Conservation (phyloP, 2,329 filamentous ascomycete species). For the Paracoccidioides brasiliensis region DNA sequence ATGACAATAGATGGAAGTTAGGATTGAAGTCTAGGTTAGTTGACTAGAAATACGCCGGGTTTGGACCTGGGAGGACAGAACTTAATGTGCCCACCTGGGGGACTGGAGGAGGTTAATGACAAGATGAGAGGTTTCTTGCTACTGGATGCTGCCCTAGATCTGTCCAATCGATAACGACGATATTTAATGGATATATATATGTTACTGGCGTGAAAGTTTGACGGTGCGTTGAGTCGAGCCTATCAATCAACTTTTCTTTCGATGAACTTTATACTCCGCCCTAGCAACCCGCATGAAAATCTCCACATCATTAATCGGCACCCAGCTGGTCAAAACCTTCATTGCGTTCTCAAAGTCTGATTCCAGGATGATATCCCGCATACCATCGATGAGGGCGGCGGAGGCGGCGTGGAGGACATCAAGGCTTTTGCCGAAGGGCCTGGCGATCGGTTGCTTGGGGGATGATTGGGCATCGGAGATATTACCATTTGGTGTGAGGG, state of each 20-base stretch:
- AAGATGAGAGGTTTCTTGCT: too few relatives aligned
- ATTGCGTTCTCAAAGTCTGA: constrained; percentile 96
- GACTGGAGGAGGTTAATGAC: too few relatives aligned
- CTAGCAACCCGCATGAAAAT: constrained; percentile 80
- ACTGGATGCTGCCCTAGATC: too few relatives aligned
- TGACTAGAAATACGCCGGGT: too few relatives aligned
- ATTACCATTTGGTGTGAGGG: constrained; percentile 10
- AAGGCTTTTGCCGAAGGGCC: constrained; percentile 50
- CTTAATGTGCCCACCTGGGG: too few relatives aligned
- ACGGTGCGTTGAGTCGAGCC: not conserved
- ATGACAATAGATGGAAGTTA: too few relatives aligned
- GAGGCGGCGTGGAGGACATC: constrained; percentile 83
- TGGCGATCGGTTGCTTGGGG: constrained; percentile 16
- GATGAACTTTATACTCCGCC: constrained; percentile 68
- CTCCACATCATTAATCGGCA: constrained; percentile 88
- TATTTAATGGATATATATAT: too few relatives aligned
- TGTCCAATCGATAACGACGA: too few relatives aligned
- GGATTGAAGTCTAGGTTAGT: too few relatives aligned
- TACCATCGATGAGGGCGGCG: constrained; percentile 79
- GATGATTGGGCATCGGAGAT: not conserved
- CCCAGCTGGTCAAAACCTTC: constrained; percentile 90
- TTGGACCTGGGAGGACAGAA: too few relatives aligned
- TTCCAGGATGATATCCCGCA: constrained; percentile 74
- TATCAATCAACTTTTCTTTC: constrained; percentile 27
- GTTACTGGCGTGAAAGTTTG: not conserved